Base-by-base conservation (phyloP, 2,329 filamentous ascomycete species). In the Rutstroemia sp. region DNA sequence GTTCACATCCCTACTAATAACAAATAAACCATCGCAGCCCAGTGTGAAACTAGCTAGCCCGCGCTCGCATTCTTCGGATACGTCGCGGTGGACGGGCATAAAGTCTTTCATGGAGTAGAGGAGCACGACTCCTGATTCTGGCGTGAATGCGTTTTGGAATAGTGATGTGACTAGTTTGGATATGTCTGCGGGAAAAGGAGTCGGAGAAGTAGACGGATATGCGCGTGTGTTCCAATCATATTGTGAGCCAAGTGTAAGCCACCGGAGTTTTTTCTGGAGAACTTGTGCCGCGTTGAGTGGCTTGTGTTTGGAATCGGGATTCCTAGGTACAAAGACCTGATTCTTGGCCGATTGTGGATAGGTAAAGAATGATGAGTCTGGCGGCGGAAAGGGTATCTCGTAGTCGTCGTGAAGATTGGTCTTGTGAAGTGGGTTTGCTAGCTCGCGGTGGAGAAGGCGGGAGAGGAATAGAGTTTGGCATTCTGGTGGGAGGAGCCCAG, bases 221-320 rank as follows among this genome's bases (percentile, higher is more conserved):
- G 82, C 74, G 61, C 95, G 91, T 52, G 83, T 81, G 0, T 90
- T 92, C 94, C 92, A 96, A 73, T 97, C 88, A 71, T 97, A 97
- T 71, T 97, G 92, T 0, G 90, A 90, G 48, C 92, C 92, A 1
- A 97, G 80, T 0, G 92, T 97, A 27, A 95, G 82, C 92, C 92
- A 97, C 62, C 92, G 89, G 25, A 97, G 81, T 60, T 90, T 92
- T 61, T 87, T 87, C 56, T 85, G 81, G 27, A 97, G 77, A 46
- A 94, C 82, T 67, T 87, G 86, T 44, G 81, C 76, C 51, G 88
- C 76, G 5, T 83, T 80, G 6, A 96, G 75, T 1, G 89, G 79
- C 61, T 86, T 89, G 72, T 96, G 91, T 18, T 90, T 73, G 0
- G 71, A 63, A 3, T 53, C 56, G 0, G 88, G 77, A 0, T 73